These are phyloP conservation scores for Phytophthora meadii DNA, from an alignment of 352 stramenopile genomes.

Conservation along the genomic window DNA sequence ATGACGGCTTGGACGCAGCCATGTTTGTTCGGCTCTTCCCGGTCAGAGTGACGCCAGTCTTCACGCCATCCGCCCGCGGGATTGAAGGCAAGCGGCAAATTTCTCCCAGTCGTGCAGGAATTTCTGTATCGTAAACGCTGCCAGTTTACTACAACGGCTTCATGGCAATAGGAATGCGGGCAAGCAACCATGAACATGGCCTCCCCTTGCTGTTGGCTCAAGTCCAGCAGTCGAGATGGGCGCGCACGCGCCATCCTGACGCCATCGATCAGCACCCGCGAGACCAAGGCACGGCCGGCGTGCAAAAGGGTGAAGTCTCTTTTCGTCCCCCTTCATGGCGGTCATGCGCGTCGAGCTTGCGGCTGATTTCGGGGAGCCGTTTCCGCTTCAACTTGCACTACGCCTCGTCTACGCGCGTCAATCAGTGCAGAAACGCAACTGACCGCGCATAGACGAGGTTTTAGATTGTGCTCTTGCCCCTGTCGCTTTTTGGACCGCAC, in stretches of 20 bases:
- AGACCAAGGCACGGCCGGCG: not conserved
- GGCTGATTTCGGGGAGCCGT: not conserved
- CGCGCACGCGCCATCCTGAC: conserved; percentile 13
- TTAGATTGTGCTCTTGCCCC: too few species aligned
- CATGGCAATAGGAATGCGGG: too few species aligned
- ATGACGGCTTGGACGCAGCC: not conserved
- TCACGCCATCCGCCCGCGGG: conserved; percentile 4
- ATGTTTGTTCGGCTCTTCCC: not conserved
- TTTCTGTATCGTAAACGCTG: not conserved
- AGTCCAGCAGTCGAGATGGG: not conserved
- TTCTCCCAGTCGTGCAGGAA: too few species aligned
- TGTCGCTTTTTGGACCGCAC: too few species aligned
- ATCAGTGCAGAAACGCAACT: conserved; percentile 24
- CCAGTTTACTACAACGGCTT: not conserved
- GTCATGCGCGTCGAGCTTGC: too few species aligned
- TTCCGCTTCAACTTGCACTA: conserved; percentile 22
- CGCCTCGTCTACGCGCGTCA: conserved; percentile 12
- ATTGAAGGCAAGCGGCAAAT: conserved; percentile 1
- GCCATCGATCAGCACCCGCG: conserved; percentile 12
- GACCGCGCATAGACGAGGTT: too few species aligned
- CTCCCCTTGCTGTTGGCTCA: too few species aligned
- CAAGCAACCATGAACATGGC: too few species aligned
- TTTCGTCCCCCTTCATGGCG: not conserved
- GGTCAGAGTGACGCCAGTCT: conserved; percentile 1
- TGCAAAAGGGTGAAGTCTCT: not conserved